These are phyloP conservation scores for Scenedesmus sp. DNA, from an alignment of 163 green algal species.

Conservation along the genomic window DNA sequence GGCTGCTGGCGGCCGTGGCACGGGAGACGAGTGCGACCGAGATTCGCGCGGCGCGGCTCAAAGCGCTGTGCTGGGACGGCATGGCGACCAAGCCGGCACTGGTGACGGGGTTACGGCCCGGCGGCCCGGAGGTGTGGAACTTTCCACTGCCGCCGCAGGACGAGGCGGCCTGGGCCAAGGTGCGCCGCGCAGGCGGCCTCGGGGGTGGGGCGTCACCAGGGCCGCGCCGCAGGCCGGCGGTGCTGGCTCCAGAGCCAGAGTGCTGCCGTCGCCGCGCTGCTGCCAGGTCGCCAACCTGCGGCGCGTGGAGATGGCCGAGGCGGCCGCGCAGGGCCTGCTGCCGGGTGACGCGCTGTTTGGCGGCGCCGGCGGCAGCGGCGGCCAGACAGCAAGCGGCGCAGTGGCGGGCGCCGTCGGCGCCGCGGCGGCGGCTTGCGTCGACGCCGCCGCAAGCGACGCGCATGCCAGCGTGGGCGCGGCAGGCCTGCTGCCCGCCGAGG, in stretches of 20 bases:
- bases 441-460: not conserved
- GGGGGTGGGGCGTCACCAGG: not conserved
- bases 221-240: not conserved
- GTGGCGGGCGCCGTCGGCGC: not conserved
- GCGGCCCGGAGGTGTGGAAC: conserved; percentile 30
- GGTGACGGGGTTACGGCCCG: conserved; percentile 15
- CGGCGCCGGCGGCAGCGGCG: not conserved
- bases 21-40: not conserved
- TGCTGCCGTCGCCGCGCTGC: not conserved
- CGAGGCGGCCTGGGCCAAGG: conserved; percentile 23
- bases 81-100: conserved; percentile 31
- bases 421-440: not conserved
- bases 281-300: conserved; percentile 33
- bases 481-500: too few species aligned
- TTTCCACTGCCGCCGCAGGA: conserved; percentile 37
- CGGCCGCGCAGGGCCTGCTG: not conserved
- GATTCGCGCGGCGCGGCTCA: conserved; percentile 17
- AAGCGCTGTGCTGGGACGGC: conserved; percentile 35
- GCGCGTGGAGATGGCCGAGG: conserved; percentile 23
- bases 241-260: too few species aligned
- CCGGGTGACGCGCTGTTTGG: not conserved
- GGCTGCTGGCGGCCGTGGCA: not conserved
- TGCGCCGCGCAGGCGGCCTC: not conserved
- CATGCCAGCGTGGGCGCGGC: too few species aligned
- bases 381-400: not conserved